phyloP scores from a whole-genome alignment of 2,329 filamentous ascomycete genomes.

The Cercospora beticola region DNA sequence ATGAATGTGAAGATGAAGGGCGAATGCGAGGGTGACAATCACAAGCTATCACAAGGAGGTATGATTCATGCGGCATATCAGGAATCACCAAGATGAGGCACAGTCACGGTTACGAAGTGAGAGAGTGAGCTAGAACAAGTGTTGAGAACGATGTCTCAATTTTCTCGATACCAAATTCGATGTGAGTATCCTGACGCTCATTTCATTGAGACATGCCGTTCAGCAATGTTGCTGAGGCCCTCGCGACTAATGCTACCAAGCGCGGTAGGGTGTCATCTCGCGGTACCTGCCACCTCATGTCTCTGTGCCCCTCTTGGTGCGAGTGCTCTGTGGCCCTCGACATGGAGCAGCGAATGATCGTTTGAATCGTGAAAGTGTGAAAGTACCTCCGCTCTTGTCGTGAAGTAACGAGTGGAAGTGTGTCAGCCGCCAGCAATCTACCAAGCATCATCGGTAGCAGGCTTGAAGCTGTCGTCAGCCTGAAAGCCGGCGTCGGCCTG shows the following conservation, averaged over 20 bases:
- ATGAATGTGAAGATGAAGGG: not conserved
- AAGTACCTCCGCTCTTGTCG: not conserved
- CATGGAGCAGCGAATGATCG: not conserved
- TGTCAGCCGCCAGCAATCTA: constrained; percentile 6
- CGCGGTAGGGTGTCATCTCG: not conserved
- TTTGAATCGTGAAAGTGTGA: not conserved
- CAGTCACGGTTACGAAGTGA: not conserved
- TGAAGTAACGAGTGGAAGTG: not conserved
- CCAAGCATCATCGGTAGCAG: constrained; percentile 15
- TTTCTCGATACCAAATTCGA: constrained; percentile 4
- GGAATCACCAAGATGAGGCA: not conserved
- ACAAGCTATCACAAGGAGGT: not conserved
- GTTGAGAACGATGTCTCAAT: constrained; percentile 14
- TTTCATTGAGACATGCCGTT: not conserved
- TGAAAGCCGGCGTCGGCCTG: constrained; percentile 24
- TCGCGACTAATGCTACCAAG: not conserved
- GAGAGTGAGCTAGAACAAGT: not conserved
- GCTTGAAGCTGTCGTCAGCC: constrained; percentile 17
- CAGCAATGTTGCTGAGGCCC: constrained; percentile 4
- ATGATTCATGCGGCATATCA: not conserved
- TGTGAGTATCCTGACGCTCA: not conserved
- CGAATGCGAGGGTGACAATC: not conserved
- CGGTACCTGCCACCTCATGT: constrained; percentile 10
- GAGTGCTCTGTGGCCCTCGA: not conserved
- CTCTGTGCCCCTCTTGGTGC: not conserved